Base-by-base conservation (phyloP, 805 yeast species). In the Ogataea trehalophila region DNA sequence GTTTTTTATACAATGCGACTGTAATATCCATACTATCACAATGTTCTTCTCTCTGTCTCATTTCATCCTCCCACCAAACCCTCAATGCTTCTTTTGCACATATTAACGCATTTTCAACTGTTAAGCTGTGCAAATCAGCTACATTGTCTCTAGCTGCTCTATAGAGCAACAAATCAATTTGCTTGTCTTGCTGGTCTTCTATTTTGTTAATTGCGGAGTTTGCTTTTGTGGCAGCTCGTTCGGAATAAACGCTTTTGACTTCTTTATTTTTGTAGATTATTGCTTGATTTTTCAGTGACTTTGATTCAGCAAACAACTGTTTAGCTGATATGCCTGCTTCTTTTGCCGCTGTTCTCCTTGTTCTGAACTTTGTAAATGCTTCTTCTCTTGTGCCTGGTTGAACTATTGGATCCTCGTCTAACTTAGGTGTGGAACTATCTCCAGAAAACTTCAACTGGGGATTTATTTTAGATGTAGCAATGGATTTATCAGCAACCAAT, bases 41-140 rank as follows among this genome's bases (percentile, higher is more conserved):
- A 5, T 59, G 45, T 2, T 65, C 53, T 45, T 68, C 74, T 44
- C 91, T 59, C 20, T 63, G 60, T 1, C 55, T 53, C 17, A 73
- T 37, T 59, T 86, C 92, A 22, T 68, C 69, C 1, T 58, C 50
- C 92, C 92, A 86, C 94, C 94, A 86, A 4, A 59, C 63, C 0
- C 57, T 39, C 2, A 83, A 58, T 0, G 73, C 75, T 11, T 37
- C 42, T 5, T 58, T 47, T 1, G 74, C 64, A 1, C 74, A 59
- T 1, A 48, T 45, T 6, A 73, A 53, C 0, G 90, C 88, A 33
- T 71, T 73, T 0, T 66, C 54, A 9, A 79, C 79, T 8, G 65
- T 61, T 46, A 73, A 71, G 0, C 75, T 73, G 61, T 86, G 94
- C 7, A 85, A 70, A 65, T 86, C 92, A 2, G 83, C 26, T 15